phyloP scores from a whole-genome alignment of 2,329 filamentous ascomycete genomes.

The Paraphaeosphaeria minitans region DNA sequence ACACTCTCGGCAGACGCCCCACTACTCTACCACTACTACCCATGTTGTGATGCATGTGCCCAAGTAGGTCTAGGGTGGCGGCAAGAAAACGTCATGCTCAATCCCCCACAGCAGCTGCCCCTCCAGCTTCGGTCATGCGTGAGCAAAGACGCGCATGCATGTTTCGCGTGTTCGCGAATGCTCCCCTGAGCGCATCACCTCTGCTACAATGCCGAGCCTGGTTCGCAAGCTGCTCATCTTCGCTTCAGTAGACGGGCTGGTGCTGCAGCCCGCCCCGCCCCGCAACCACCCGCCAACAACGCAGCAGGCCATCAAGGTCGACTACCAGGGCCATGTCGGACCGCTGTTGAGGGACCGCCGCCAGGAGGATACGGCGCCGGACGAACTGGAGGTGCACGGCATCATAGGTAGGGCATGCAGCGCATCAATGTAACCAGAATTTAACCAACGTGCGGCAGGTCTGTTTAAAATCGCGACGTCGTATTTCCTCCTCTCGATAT shows the following conservation, averaged over 20 bases:
- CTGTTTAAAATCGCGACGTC: slow-evolving; percentile 80
- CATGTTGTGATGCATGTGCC: too few relatives aligned
- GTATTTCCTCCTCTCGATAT: slow-evolving; percentile 86
- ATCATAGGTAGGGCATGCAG: slow-evolving; percentile 59
- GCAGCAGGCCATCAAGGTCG: slow-evolving; percentile 66
- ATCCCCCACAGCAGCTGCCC: not conserved
- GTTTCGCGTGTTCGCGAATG: not conserved
- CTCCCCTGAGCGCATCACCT: slow-evolving; percentile 1
- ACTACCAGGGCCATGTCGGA: slow-evolving; percentile 67
- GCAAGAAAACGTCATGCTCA: not conserved
- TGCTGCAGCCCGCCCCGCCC: slow-evolving; percentile 73
- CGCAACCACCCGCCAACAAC: slow-evolving; percentile 60
- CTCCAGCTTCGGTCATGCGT: not conserved
- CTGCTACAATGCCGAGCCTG: slow-evolving; percentile 69
- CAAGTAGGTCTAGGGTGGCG: not conserved
- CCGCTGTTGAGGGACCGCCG: slow-evolving; percentile 50
- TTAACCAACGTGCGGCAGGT: slow-evolving; percentile 58
- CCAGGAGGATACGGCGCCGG: slow-evolving; percentile 44
- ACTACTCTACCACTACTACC: too few relatives aligned
- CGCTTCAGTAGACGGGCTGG: slow-evolving; percentile 80
- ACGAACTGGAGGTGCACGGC: slow-evolving; percentile 54
- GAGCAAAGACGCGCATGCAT: not conserved
- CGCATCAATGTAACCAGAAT: not conserved
- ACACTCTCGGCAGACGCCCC: too few relatives aligned
- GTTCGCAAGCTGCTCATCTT: slow-evolving; percentile 80